These are phyloP conservation scores for Musa acuminata DNA, from an alignment of 176 grass and related monocot species.

Conservation along the genomic window DNA sequence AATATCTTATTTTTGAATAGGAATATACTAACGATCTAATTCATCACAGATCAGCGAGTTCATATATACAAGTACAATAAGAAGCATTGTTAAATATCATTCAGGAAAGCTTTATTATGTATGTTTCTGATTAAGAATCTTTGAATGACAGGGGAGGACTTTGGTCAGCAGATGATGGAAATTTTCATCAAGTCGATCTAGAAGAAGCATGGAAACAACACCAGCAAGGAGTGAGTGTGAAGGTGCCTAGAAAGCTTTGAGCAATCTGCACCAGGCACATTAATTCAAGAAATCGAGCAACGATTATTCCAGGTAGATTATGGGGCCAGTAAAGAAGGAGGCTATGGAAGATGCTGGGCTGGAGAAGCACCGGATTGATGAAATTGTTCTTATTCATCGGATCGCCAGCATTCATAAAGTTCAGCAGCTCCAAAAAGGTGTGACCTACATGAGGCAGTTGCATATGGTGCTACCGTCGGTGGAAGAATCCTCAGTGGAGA, in stretches of 20 bases:
- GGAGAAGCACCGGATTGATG: slow-evolving; percentile 17
- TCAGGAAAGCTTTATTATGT: not conserved
- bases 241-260: slow-evolving; percentile 19
- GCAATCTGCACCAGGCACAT: slow-evolving; percentile 13
- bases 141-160: slow-evolving; percentile 15
- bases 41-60: no score
- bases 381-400: slow-evolving; percentile 9
- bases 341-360: slow-evolving; percentile 17
- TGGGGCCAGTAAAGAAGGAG: slow-evolving; percentile 18
- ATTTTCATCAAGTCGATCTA: slow-evolving; percentile 14
- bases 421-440: slow-evolving; percentile 9
- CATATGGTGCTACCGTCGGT: slow-evolving; percentile 11
- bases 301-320: slow-evolving; percentile 12
- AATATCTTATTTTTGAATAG: no score
- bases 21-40: no score
- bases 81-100: no score
- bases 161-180: slow-evolving; percentile 19
- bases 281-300: slow-evolving; percentile 10
- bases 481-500: slow-evolving; percentile 9
- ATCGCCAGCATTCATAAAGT: slow-evolving; percentile 20
- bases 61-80: no score
- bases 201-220: slow-evolving; percentile 20
- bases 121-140: not conserved
- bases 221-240: slow-evolving; percentile 20
- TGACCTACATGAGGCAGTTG: slow-evolving; percentile 15